Conservation (phyloP, 1,284 basidiomycete genomes). For the Cutaneotrichosporon mucoides region DNA sequence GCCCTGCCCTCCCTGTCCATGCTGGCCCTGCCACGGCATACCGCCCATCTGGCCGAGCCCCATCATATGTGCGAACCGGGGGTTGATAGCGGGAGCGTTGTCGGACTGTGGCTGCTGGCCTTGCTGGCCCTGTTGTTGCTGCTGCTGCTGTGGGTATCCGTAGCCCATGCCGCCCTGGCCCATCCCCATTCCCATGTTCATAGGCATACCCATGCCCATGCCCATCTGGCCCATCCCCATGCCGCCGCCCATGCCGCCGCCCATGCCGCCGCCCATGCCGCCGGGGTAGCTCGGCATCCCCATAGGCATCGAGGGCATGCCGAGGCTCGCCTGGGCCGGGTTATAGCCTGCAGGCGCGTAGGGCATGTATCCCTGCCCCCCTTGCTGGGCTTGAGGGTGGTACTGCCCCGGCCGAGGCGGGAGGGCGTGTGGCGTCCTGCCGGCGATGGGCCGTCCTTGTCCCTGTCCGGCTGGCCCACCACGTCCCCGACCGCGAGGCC, state of each 20-base stretch:
- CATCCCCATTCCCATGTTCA: slow-evolving; percentile 5
- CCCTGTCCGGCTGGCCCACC: not conserved
- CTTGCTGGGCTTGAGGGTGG: too few relatives aligned
- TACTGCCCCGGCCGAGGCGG: slow-evolving; percentile 1
- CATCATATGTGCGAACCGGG: slow-evolving; percentile 41
- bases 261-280: not conserved
- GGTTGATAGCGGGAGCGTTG: slow-evolving; percentile 43
- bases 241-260: too few relatives aligned
- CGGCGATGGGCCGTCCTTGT: slow-evolving; percentile 5
- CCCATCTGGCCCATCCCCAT: slow-evolving; percentile 6
- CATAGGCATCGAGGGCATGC: slow-evolving; percentile 3
- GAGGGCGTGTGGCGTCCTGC: slow-evolving; percentile 1
- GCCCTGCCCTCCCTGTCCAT: not conserved
- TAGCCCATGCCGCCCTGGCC: too few relatives aligned
- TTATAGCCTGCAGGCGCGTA: slow-evolving; percentile 15
- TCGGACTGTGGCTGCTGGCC: too few relatives aligned
- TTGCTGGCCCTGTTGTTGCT: too few relatives aligned
- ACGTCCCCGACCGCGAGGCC: slow-evolving; percentile 25
- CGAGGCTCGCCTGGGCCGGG: slow-evolving; percentile 10
- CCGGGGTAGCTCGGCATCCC: too few relatives aligned
- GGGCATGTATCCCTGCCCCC: slow-evolving; percentile 1
- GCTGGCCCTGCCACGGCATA: not conserved
- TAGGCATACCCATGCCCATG: slow-evolving; percentile 10
- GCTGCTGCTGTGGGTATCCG: too few relatives aligned
- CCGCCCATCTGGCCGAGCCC: slow-evolving; percentile 13